Percentiles rank a stretch among this genome's conserved stretches.
These are phyloP conservation scores for Phylloporus arenicola DNA, from an alignment of 768 basidiomycete species.

Conservation along the genomic window DNA sequence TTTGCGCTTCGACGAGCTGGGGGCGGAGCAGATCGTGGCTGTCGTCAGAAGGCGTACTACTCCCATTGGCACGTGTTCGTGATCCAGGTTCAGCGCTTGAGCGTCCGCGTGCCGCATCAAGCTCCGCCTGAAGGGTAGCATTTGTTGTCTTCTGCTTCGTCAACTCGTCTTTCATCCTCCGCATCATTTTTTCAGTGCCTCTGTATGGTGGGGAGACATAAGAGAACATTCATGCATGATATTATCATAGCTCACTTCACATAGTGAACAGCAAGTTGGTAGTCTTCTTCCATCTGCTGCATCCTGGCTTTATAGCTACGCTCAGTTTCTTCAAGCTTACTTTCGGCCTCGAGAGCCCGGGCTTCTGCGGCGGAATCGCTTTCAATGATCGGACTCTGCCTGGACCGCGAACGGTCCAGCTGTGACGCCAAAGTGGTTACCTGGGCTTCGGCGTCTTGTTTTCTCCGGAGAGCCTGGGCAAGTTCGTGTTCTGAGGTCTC, in stretches of 20 bases:
- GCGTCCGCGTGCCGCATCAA: conserved; percentile 64
- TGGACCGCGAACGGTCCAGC: conserved; percentile 57
- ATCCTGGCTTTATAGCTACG: conserved; percentile 71
- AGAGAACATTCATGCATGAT: conserved; percentile 8
- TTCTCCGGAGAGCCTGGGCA: conserved; percentile 55
- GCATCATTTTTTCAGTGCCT: conserved; percentile 97
- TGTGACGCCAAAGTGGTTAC: conserved; percentile 58
- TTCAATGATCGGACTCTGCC: conserved; percentile 47
- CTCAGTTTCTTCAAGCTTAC: conserved; percentile 74
- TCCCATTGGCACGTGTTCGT: conserved; percentile 61
- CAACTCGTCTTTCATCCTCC: conserved; percentile 92
- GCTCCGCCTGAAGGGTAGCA: conserved; percentile 73
- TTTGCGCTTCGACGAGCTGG: conserved; percentile 74
- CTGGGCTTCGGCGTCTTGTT: conserved; percentile 71
- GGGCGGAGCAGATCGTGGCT: conserved; percentile 54
- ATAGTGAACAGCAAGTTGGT: conserved; percentile 94
- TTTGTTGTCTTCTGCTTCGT: conserved; percentile 85
- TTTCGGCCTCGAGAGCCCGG: conserved; percentile 65
- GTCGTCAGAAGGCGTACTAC: conserved; percentile 77
- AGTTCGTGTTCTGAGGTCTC: conserved; percentile 77
- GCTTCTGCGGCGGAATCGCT: conserved; percentile 36
- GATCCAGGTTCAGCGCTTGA: conserved; percentile 48
- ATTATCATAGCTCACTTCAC: conserved; percentile 68
- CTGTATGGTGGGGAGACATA: conserved; percentile 35
- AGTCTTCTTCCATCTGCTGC: conserved; percentile 90